Conservation (phyloP, 352 stramenopile species). For the Pythium pectinolyticum region DNA sequence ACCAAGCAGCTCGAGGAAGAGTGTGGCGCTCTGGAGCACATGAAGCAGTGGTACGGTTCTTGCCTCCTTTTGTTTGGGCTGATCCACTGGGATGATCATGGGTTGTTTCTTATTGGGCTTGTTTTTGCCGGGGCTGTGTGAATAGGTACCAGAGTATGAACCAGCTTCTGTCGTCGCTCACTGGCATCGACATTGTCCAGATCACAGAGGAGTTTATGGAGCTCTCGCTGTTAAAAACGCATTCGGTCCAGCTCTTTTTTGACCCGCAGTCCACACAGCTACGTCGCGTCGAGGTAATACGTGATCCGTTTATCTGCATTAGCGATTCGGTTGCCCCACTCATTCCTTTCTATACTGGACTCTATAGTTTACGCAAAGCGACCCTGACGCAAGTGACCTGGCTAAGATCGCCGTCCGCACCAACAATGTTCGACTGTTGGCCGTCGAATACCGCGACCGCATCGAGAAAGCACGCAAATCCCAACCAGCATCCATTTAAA, state of each 20-base stretch:
- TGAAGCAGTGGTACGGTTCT: conserved; percentile 64
- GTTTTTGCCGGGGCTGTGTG: no score
- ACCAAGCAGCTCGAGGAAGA: conserved; percentile 77
- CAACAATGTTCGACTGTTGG: conserved; percentile 58
- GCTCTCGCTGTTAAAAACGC: conserved; percentile 49
- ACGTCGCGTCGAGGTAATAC: conserved; percentile 59
- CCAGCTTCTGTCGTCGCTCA: conserved; percentile 51
- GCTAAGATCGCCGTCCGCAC: conserved; percentile 52
- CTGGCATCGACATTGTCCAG: conserved; percentile 54
- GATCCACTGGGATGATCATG: no score
- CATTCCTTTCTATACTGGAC: no score
- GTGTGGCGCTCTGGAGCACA: conserved; percentile 64
- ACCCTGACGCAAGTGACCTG: conserved; percentile 44
- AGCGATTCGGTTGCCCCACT: not conserved
- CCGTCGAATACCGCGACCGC: conserved; percentile 62
- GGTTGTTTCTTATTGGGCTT: no score
- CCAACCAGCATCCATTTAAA: not conserved
- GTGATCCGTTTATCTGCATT: conserved; percentile 3
- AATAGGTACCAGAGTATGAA: conserved; percentile 66
- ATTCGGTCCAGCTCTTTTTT: conserved; percentile 61
- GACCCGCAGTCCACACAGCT: conserved; percentile 53
- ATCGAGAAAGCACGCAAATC: conserved; percentile 18
- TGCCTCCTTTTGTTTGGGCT: not conserved
- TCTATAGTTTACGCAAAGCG: conserved; percentile 33
- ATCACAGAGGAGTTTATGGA: conserved; percentile 65